These are phyloP conservation scores for Pestalotiopsis sp. DNA, from an alignment of 2,329 filamentous ascomycete species.

Conservation along the genomic window DNA sequence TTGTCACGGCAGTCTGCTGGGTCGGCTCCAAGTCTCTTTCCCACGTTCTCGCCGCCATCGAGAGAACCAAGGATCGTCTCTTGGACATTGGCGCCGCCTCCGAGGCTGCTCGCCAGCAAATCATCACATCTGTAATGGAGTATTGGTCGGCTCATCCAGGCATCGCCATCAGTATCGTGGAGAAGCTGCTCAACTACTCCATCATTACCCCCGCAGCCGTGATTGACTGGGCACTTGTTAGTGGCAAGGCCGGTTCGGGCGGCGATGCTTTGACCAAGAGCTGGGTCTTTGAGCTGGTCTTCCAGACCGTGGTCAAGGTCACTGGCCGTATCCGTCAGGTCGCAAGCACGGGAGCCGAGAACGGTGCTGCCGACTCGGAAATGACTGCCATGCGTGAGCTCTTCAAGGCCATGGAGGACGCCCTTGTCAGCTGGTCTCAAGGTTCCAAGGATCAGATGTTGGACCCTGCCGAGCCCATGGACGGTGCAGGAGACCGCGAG, in stretches of 20 bases:
- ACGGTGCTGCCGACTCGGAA: constrained; percentile 61
- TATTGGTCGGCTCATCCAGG: constrained; percentile 96
- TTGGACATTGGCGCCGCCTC: constrained; percentile 77
- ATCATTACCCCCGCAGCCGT: constrained; percentile 87
- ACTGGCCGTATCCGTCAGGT: constrained; percentile 85
- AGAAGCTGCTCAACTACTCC: constrained; percentile 96
- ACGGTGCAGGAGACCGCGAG: constrained; percentile 62
- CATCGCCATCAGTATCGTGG: constrained; percentile 87
- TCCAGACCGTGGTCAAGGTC: constrained; percentile 87
- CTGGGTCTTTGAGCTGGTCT: constrained; percentile 88
- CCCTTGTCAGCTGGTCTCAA: constrained; percentile 70
- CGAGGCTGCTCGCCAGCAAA: constrained; percentile 78
- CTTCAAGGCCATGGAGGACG: constrained; percentile 80
- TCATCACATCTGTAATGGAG: constrained; percentile 84
- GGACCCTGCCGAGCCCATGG: constrained; percentile 55
- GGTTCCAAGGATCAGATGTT: constrained; percentile 77
- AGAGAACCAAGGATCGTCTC: constrained; percentile 88
- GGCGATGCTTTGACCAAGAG: constrained; percentile 71
- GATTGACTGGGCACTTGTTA: constrained; percentile 82
- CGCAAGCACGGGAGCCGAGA: constrained; percentile 60
- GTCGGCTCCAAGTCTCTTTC: constrained; percentile 95
- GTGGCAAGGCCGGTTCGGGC: constrained; percentile 53
- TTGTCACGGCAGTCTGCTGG: constrained; percentile 90
- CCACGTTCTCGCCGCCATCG: constrained; percentile 93
- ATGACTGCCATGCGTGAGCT: constrained; percentile 75